Base-by-base conservation (phyloP, 257 asterid genomes). In the Nicotiana sylvestris region DNA sequence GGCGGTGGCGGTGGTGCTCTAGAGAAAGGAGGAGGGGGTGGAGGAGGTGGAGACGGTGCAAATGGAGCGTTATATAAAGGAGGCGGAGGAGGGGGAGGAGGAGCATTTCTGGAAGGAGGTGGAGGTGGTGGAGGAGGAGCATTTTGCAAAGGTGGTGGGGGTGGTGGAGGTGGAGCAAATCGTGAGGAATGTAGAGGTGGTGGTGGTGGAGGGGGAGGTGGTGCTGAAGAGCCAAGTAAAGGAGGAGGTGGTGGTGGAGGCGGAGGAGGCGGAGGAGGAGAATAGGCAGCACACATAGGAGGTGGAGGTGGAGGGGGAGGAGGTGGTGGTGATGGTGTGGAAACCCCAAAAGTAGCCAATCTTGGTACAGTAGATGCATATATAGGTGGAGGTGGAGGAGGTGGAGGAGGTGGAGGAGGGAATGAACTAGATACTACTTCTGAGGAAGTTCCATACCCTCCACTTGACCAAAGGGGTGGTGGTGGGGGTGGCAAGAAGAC, bases 1-100 rank as follows among this genome's bases (percentile, higher is more conserved):
- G 95, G 92, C 4, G 89, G 90, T 1, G 93, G 90, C 33, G 92
- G 89, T n/a, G 93, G 91, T 9, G 58, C 85, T 56, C 88, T 91
- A 49, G 27, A 80, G 25, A 74, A 57, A 17, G 61, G 57, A 37
- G 91, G 88, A 16, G 93, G 93, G 2, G 91, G 92, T 1, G 90
- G 94, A 6, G 93, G 93, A 3, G 93, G 81, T 2, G 89, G 85
- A 91, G 91, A 83, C 0, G 91, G 87, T 46, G 91, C 87, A 1
- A 90, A 86, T 58, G 85, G 86, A 6, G 84, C 65, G 4, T 77
- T 65, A 5, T 15, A 30, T 46, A 85, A 56, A 85, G 81, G 80
- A 61, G 89, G 86, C 0, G 81, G 86, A 27, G 88, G 87, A 0
- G 87, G 88, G 5, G 95, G 90, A 2, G 92, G 85, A 0, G 88